Evolutionary conservation across 1,284 basidiomycete species (phyloP).

Genomic region (Porodaedalea pini): DNA sequence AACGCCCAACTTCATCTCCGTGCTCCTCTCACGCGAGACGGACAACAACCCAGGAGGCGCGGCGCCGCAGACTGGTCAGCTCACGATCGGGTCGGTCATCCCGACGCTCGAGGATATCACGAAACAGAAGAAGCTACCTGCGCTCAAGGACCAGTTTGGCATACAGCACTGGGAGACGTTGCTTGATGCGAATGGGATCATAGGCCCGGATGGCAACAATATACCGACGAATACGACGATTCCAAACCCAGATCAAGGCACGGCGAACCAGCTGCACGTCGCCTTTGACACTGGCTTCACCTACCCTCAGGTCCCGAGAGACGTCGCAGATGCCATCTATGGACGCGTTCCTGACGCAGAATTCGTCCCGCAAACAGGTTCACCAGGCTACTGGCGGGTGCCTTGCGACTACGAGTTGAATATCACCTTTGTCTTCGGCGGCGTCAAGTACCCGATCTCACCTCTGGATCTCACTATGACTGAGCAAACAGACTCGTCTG

Average conservation of each 20-base stretch:
- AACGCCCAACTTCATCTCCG: slow-evolving; percentile 28
- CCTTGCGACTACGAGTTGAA: slow-evolving; percentile 28
- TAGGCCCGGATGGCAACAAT: slow-evolving; percentile 25
- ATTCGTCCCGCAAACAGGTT: slow-evolving; percentile 11
- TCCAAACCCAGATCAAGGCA: slow-evolving; percentile 13
- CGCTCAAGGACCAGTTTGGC: slow-evolving; percentile 17
- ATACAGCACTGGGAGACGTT: slow-evolving; percentile 26
- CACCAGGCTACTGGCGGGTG: slow-evolving; percentile 24
- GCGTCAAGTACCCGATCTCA: slow-evolving; percentile 23
- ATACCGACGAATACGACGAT: slow-evolving; percentile 22
- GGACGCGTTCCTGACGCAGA: slow-evolving; percentile 25
- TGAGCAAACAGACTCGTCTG: slow-evolving; percentile 2
- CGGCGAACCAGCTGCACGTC: slow-evolving; percentile 22
- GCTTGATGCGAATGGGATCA: slow-evolving; percentile 24
- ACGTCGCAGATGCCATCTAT: slow-evolving; percentile 27
- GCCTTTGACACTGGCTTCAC: slow-evolving; percentile 26
- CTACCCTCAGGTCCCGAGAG: slow-evolving; percentile 23
- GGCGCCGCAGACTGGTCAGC: slow-evolving; percentile 29
- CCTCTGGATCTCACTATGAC: slow-evolving; percentile 24
- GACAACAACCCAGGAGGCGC: slow-evolving; percentile 20
- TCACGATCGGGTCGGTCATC: slow-evolving; percentile 31
- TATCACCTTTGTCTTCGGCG: slow-evolving; percentile 23
- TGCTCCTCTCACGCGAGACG: slow-evolving; percentile 24
- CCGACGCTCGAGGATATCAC: slow-evolving; percentile 22
- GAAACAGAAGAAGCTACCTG: slow-evolving; percentile 23